Conservation (phyloP, 139 green algal genomes). For the Picochlorum sp. region DNA sequence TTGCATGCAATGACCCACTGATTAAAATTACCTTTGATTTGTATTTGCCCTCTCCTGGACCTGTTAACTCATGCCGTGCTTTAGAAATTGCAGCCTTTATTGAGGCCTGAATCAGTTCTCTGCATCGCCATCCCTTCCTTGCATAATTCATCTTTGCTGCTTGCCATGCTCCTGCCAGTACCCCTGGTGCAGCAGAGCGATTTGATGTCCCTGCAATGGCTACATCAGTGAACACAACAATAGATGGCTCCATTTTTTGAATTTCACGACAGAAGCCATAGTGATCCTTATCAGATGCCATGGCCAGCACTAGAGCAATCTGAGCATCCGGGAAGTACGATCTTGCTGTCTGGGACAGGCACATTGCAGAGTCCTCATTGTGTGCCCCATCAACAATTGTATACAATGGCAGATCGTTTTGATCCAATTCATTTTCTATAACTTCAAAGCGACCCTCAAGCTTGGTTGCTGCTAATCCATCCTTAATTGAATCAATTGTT, state of each 20-base stretch:
- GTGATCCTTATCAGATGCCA: slow-evolving; percentile 75
- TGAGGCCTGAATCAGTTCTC: slow-evolving; percentile 58
- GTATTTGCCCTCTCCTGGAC: neutral
- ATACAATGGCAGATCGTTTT: neutral
- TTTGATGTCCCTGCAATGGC: slow-evolving; percentile 44
- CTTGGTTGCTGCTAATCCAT: neutral
- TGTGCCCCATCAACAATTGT: slow-evolving; percentile 73
- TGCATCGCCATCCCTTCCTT: neutral
- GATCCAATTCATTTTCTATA: neutral
- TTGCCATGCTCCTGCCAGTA: slow-evolving; percentile 54
- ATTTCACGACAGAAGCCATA: slow-evolving; percentile 28
- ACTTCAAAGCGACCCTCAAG: slow-evolving; percentile 57
- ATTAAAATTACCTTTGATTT: slow-evolving; percentile 40
- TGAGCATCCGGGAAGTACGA: slow-evolving; percentile 23
- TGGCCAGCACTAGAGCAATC: slow-evolving; percentile 61
- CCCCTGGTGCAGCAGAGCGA: slow-evolving; percentile 26
- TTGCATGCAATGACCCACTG: slow-evolving; percentile 60
- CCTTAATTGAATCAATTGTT: neutral
- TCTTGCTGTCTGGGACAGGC: slow-evolving; percentile 36
- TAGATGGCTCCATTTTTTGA: slow-evolving; percentile 15
- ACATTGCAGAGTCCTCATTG: slow-evolving; percentile 47
- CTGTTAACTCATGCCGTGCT: slow-evolving; percentile 41
- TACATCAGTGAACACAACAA: slow-evolving; percentile 54
- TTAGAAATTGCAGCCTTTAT: slow-evolving; percentile 43
- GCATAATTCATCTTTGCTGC: slow-evolving; percentile 7